These are phyloP conservation scores for Lipomyces yamanashiensis DNA, from an alignment of 805 yeast species.

Conservation along the genomic window DNA sequence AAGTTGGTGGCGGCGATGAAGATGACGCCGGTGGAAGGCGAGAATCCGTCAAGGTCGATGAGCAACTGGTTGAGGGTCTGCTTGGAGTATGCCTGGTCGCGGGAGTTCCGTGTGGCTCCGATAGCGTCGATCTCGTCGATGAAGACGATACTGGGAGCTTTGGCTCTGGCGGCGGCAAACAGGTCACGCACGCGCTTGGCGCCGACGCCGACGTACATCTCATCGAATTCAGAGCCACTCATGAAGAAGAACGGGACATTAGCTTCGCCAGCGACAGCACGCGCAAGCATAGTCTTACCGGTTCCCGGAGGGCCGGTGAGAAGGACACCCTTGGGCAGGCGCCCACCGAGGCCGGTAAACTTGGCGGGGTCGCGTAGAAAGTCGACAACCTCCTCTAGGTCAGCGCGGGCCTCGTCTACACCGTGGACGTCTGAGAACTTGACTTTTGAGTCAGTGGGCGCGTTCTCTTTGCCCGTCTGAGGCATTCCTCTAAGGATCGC, in stretches of 20 bases:
- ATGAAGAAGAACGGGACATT: constrained; percentile 98
- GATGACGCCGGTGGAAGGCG: constrained; percentile 89
- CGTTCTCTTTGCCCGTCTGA: constrained; percentile 78
- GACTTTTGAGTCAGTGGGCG: constrained; percentile 82
- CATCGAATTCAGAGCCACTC: constrained; percentile 99
- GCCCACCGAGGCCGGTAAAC: constrained; percentile 96
- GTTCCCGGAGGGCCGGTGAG: constrained; percentile 99
- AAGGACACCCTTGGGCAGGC: constrained; percentile 94
- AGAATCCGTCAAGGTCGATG: constrained; percentile 87
- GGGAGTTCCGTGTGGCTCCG: constrained; percentile 97
- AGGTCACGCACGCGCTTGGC: constrained; percentile 96
- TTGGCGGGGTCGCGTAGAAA: constrained; percentile 94
- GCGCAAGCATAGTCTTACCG: constrained; percentile 93
- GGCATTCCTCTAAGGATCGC: constrained; percentile 70
- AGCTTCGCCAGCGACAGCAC: constrained; percentile 99
- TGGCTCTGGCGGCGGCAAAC: constrained; percentile 88
- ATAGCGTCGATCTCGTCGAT: constrained; percentile 98
- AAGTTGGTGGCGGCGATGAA: constrained; percentile 98
- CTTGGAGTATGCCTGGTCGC: constrained; percentile 97
- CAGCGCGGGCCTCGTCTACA: constrained; percentile 97
- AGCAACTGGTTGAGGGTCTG: constrained; percentile 95
- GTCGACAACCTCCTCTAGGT: constrained; percentile 96
- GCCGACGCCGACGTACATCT: constrained; percentile 97
- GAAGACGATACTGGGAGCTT: constrained; percentile 95
- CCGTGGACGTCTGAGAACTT: constrained; percentile 94